Conservation (phyloP, 495 filamentous ascomycete genomes). For the Neurospora tetraspora region DNA sequence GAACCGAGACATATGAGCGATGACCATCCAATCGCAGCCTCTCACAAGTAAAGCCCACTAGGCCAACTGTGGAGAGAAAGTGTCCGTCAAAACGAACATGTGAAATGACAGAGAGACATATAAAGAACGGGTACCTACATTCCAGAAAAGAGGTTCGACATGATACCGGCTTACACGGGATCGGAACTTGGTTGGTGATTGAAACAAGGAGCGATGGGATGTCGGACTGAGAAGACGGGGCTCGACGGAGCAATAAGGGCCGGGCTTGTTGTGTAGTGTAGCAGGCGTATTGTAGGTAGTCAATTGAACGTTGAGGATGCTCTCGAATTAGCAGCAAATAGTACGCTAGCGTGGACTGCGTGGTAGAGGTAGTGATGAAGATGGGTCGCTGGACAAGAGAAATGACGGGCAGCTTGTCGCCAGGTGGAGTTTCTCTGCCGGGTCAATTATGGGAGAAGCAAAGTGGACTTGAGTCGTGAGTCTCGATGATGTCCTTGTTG, state of each 20-base stretch:
- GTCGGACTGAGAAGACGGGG: not conserved
- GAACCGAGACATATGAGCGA: not conserved
- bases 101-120: constrained; percentile 5
- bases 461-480: not conserved
- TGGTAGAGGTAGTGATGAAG: not conserved
- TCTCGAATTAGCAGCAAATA: not conserved
- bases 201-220: not conserved
- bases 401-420: not conserved
- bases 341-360: not conserved
- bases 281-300: not conserved
- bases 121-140: constrained; percentile 48
- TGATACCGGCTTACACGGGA: constrained; percentile 24
- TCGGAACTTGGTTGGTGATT: not conserved
- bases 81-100: not conserved
- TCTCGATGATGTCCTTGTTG: not conserved
- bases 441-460: not conserved
- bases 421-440: not conserved
- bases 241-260: not conserved
- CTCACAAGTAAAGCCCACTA: not conserved
- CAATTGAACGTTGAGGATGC: not conserved
- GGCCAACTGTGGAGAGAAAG: not conserved
- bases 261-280: not conserved
- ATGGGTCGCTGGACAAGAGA: not conserved
- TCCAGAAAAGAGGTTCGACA: constrained; percentile 72
- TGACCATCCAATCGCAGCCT: not conserved